Percentiles rank a stretch among this genome's conserved stretches.
These are phyloP conservation scores for Strobilomyces echinocephalus DNA, from an alignment of 768 basidiomycete genomes.

Conservation along the genomic window DNA sequence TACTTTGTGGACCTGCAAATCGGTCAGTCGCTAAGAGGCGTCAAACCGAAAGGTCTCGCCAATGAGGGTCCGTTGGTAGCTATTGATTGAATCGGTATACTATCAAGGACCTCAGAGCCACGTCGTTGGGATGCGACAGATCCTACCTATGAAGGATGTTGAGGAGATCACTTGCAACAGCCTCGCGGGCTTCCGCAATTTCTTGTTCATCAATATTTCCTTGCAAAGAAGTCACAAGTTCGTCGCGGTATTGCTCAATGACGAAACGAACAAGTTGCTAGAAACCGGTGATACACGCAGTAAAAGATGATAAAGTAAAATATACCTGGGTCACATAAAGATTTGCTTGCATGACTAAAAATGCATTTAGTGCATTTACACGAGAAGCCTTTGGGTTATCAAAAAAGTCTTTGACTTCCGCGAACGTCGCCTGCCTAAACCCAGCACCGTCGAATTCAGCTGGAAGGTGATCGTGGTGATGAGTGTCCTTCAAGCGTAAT, in stretches of 20 bases:
- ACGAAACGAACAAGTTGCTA: constrained; percentile 93
- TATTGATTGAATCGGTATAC: constrained; percentile 90
- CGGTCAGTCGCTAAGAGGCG: neutral
- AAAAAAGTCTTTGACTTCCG: constrained; percentile 87
- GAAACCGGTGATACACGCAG: neutral
- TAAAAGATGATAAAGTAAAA: neutral
- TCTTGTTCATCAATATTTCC: constrained; percentile 59
- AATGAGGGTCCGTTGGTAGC: constrained; percentile 83
- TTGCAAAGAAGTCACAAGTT: constrained; percentile 66
- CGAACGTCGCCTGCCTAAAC: constrained; percentile 79
- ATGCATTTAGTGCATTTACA: constrained; percentile 82
- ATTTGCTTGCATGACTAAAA: constrained; percentile 89
- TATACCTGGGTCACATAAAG: constrained; percentile 86
- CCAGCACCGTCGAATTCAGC: constrained; percentile 64
- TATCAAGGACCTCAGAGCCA: constrained; percentile 27
- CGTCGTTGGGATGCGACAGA: neutral
- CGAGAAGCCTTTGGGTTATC: constrained; percentile 85
- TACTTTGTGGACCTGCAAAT: constrained; percentile 76
- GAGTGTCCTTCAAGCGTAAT: constrained; percentile 60
- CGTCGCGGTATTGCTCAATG: constrained; percentile 87
- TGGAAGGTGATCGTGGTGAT: constrained; percentile 44
- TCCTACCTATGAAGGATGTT: constrained; percentile 75
- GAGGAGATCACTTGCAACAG: constrained; percentile 81
- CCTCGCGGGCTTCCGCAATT: constrained; percentile 71
- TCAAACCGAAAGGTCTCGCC: constrained; percentile 33